Evolutionary conservation across 2,329 filamentous ascomycete species (phyloP).

Genomic region (Huntiella moniliformis): DNA sequence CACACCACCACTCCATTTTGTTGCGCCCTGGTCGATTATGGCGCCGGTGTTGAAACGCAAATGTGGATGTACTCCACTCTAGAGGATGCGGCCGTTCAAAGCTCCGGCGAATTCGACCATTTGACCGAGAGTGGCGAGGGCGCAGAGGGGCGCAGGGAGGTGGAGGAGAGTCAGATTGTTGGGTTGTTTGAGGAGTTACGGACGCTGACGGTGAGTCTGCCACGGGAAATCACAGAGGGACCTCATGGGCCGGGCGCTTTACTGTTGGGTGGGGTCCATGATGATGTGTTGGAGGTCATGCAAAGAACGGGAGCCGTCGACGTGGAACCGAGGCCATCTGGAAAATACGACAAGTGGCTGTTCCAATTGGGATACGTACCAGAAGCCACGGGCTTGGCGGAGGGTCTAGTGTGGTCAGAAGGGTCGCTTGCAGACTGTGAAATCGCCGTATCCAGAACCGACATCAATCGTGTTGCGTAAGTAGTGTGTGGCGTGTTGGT

Average conservation of each 20-base stretch:
- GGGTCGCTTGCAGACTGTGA: constrained; percentile 33
- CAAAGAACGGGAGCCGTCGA: constrained; percentile 5
- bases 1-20: constrained; percentile 22
- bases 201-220: constrained; percentile 15
- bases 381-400: constrained; percentile 18
- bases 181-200: constrained; percentile 17
- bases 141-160: constrained; percentile 19
- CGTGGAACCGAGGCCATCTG: constrained; percentile 11
- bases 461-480: constrained; percentile 36
- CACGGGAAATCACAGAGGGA: constrained; percentile 12
- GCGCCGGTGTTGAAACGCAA: constrained; percentile 42
- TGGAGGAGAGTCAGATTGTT: constrained; percentile 20
- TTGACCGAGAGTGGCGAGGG: constrained; percentile 12
- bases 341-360: constrained; percentile 37
- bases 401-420: constrained; percentile 35
- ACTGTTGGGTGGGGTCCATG: constrained; percentile 18
- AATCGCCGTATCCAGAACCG: constrained; percentile 34
- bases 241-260: constrained; percentile 18
- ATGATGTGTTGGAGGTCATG: constrained; percentile 16
- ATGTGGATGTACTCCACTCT: constrained; percentile 41
- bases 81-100: constrained; percentile 19
- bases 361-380: constrained; percentile 31
- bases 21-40: constrained; percentile 42
- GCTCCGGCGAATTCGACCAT: background rate
- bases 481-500: constrained; percentile 13